Evolutionary conservation across 169 alveolate species (phyloP).

Genomic region (Plasmodium blacklocki): DNA sequence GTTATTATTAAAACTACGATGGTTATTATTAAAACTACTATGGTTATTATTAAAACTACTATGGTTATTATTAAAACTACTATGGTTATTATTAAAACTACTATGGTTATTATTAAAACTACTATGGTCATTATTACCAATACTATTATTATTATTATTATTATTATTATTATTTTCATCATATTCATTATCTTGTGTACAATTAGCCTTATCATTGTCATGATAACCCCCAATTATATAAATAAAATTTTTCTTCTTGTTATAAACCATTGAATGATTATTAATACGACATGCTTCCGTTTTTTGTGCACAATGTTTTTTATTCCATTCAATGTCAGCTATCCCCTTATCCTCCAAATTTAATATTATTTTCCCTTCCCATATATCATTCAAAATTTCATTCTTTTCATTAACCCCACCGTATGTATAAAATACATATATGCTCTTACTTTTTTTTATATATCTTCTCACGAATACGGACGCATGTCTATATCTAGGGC

Average conservation of each 20-base stretch:
- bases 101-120: no score
- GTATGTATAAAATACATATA: conserved; percentile 30
- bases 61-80: no score
- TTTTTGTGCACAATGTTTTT: neutral
- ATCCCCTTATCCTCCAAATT: neutral
- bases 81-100: no score
- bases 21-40: no score
- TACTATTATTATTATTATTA: no score
- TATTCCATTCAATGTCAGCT: conserved; percentile 24
- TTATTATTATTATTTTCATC: neutral
- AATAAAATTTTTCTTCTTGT: conserved; percentile 33
- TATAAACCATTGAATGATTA: conserved; percentile 44
- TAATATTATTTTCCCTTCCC: conserved; percentile 59
- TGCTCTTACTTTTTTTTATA: conserved; percentile 17
- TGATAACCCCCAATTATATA: conserved; percentile 46
- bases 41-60: no score
- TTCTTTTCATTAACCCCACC: conserved; percentile 45
- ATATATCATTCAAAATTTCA: conserved; percentile 32
- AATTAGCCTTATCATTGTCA: neutral
- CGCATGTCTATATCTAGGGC: conserved; percentile 39
- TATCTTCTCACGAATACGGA: conserved; percentile 35
- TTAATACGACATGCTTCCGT: conserved; percentile 5
- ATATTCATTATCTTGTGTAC: neutral
- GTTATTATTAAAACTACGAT: no score
- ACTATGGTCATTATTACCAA: neutral